Evolutionary conservation across 2,329 filamentous ascomycete genomes (phyloP).

Genomic region (Ilyonectria robusta): DNA sequence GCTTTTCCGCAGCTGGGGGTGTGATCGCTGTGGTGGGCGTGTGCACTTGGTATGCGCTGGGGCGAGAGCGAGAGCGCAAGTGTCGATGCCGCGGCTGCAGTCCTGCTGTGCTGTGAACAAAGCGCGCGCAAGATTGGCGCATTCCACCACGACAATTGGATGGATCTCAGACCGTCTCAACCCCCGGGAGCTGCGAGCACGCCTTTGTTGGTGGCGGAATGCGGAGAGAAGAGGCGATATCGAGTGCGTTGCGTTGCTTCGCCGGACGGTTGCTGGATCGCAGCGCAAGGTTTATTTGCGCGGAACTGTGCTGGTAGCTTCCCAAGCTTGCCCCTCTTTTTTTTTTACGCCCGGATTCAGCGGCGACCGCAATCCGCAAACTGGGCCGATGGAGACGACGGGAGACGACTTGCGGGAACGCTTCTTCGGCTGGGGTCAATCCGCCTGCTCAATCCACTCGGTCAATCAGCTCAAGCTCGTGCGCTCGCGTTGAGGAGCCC

Average conservation of each 20-base stretch:
- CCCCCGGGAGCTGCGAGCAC: constrained; percentile 11
- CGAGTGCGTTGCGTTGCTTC: not conserved
- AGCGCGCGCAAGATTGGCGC: constrained; percentile 37
- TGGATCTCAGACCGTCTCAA: constrained; percentile 11
- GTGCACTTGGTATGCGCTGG: constrained; percentile 6
- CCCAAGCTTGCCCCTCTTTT: constrained; percentile 26
- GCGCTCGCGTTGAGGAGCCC: constrained; percentile 7
- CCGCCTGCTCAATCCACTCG: not conserved
- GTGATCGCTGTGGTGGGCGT: not conserved
- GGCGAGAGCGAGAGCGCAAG: constrained; percentile 1
- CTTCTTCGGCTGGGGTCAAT: not conserved
- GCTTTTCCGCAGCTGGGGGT: constrained; percentile 3
- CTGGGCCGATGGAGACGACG: constrained; percentile 16
- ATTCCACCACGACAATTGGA: constrained; percentile 44
- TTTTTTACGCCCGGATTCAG: constrained; percentile 17
- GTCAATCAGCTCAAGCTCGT: constrained; percentile 1
- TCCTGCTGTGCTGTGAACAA: constrained; percentile 38
- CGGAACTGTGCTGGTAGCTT: not conserved
- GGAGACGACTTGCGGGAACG: not conserved
- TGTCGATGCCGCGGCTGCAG: constrained; percentile 20
- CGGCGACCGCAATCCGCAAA: constrained; percentile 19
- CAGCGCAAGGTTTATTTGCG: not conserved
- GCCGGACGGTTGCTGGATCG: not conserved
- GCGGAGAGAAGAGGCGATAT: not conserved
- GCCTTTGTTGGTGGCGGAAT: constrained; percentile 1